Evolutionary conservation across 2,329 filamentous ascomycete genomes (phyloP), one percentile per base, ranked within the genome.

Genomic region (Domatiomyces catenatus): DNA sequence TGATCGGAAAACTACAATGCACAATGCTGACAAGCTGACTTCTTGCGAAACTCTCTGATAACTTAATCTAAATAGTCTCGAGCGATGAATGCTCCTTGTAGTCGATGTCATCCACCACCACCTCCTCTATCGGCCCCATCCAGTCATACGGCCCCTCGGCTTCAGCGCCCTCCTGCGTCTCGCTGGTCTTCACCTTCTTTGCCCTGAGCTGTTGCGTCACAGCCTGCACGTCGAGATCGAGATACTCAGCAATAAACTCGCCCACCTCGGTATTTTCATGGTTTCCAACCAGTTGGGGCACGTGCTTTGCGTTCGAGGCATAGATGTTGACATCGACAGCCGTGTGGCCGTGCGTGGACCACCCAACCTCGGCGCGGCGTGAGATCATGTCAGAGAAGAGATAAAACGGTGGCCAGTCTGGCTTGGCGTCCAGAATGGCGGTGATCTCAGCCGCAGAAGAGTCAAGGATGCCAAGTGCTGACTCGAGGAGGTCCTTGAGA

Each of bases 261-360:
- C 92, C 92, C 1, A 98, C 76, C 22, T 96, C 88, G 0, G 83
- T 96, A 64, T 98, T 98, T 71, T 98, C 92, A 50, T 93, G 82
- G 65, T 96, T 96, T 6, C 90, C 90, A 2, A 78, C 71, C 5
- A 94, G 73, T 12, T 75, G 72, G 44, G 77, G 74, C 0, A 81
- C 77, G 26, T 71, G 69, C 39, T 77, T 74, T 0, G 77, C 74
- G 2, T 85, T 81, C 0, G 84, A 89, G 48, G 85, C 83, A 69
- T 96, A 98, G 58, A 98, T 86, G 66, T 98, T 98, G 47, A 98
- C 92, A 64, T 98, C 92, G 6, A 92, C 88, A 48, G 83, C 92
- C 18, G 83, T 84, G 69, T 98, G 92, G 24, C 92, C 92, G 65
- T 95, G 90, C 0, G 89, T 94, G 56, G 79, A 83, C 92, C 92